These are phyloP conservation scores for Alternaria arborescens DNA, from an alignment of 2,329 filamentous ascomycete species.

Conservation along the genomic window DNA sequence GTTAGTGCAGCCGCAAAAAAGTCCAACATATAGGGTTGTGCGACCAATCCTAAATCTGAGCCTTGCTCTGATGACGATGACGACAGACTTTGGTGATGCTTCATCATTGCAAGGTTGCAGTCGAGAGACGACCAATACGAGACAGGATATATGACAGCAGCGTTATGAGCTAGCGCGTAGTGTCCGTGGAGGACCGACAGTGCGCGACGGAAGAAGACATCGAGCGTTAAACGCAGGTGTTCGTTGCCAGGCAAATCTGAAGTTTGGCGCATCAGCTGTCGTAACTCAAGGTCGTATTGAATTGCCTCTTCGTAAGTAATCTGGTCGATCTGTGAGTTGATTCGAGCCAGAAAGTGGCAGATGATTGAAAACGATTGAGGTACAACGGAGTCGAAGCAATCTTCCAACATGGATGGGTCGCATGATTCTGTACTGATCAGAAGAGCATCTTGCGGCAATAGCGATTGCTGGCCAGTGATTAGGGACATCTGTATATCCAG, in stretches of 20 bases:
- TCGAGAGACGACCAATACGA: neutral
- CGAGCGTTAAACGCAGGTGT: neutral
- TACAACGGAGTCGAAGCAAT: neutral
- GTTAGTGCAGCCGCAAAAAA: slow-evolving; percentile 32
- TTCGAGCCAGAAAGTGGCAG: neutral
- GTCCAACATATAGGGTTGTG: slow-evolving; percentile 33
- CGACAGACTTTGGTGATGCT: neutral
- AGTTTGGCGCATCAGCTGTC: neutral
- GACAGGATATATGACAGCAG: neutral
- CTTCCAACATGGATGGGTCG: neutral
- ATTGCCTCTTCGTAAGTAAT: neutral
- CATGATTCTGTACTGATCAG: neutral
- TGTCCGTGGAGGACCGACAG: neutral
- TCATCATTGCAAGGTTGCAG: neutral
- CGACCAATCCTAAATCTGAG: slow-evolving; percentile 20
- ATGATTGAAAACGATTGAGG: neutral
- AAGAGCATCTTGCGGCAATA: neutral
- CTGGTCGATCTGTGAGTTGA: neutral
- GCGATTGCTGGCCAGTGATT: neutral
- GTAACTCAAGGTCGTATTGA: neutral
- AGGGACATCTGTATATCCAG: neutral
- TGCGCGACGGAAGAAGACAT: neutral
- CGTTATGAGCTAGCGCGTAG: neutral
- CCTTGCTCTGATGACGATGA: neutral
- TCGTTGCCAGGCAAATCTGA: neutral